Percentiles rank a stretch among this genome's conserved stretches.
Conservation (phyloP, 2,329 filamentous ascomycete species). For the Lecanoromycetidae sp. region DNA sequence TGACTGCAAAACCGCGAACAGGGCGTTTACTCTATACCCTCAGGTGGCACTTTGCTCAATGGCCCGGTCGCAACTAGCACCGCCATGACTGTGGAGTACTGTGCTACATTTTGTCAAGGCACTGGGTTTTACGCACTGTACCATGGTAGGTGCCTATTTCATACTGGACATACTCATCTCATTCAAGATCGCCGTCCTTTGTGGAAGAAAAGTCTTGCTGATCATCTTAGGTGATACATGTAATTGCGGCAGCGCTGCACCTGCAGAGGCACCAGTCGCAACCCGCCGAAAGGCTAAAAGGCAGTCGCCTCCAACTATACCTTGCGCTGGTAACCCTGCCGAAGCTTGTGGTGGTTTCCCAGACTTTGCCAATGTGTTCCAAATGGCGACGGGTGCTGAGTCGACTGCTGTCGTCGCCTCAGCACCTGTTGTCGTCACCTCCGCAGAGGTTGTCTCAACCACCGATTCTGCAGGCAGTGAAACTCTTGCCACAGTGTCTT, state of each 20-base stretch:
- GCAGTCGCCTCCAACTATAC: no score
- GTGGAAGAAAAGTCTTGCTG: background rate
- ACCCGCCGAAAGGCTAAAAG: no score
- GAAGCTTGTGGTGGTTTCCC: constrained; percentile 11
- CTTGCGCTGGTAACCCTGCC: constrained; percentile 7
- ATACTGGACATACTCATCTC: background rate
- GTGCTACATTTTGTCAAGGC: constrained; percentile 9
- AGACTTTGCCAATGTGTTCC: constrained; percentile 6
- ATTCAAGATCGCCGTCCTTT: background rate
- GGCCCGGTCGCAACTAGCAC: background rate
- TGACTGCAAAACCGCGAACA: no score
- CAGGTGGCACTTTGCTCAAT: no score
- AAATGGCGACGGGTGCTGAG: background rate
- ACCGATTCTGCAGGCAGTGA: background rate
- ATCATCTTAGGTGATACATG: background rate
- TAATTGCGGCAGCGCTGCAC: background rate
- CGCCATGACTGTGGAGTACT: constrained; percentile 11
- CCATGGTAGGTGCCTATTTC: background rate
- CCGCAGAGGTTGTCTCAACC: no score
- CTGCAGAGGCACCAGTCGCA: no score
- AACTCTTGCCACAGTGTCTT: background rate
- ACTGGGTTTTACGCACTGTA: constrained; percentile 7
- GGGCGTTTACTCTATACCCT: no score
- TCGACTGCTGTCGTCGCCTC: background rate
- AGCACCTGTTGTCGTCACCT: background rate